These are phyloP conservation scores for Rhizopus microsporus DNA, from an alignment of 371 early-diverging fungal genomes.

Conservation along the genomic window DNA sequence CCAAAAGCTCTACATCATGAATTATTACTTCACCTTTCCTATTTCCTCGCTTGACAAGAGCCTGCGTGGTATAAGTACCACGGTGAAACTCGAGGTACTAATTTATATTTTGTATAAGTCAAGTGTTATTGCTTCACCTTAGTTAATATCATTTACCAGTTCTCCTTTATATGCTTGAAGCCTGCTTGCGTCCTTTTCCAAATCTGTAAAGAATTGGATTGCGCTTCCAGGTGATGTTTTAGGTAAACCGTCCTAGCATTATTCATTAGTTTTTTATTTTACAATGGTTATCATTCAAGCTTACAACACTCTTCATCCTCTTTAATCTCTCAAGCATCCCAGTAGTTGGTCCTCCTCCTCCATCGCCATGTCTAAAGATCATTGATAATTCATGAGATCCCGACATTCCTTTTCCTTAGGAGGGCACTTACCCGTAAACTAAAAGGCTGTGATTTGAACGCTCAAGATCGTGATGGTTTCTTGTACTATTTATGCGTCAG, in stretches of 20 bases:
- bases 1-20: constrained; percentile 80
- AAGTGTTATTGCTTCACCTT: not conserved
- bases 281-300: not conserved
- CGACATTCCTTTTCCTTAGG: too few relatives aligned
- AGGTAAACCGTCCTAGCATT: constrained; percentile 70
- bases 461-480: constrained; percentile 48
- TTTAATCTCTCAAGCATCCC: constrained; percentile 86
- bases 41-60: constrained; percentile 82
- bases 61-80: constrained; percentile 96
- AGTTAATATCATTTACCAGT: constrained; percentile 52
- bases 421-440: constrained; percentile 41
- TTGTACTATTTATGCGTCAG: constrained; percentile 23
- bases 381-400: not conserved
- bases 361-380: constrained; percentile 82
- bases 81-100: constrained; percentile 89
- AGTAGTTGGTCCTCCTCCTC: constrained; percentile 92
- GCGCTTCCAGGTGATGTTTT: constrained; percentile 75
- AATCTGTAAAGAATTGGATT: constrained; percentile 74
- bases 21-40: constrained; percentile 84
- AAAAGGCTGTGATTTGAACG: constrained; percentile 43
- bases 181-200: constrained; percentile 66
- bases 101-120: not conserved
- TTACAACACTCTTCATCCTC: constrained; percentile 72
- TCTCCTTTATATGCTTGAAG: constrained; percentile 92
- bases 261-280: not conserved